Evolutionary conservation across 345 rosid species (phyloP).

Genomic region (Viola odorata): DNA sequence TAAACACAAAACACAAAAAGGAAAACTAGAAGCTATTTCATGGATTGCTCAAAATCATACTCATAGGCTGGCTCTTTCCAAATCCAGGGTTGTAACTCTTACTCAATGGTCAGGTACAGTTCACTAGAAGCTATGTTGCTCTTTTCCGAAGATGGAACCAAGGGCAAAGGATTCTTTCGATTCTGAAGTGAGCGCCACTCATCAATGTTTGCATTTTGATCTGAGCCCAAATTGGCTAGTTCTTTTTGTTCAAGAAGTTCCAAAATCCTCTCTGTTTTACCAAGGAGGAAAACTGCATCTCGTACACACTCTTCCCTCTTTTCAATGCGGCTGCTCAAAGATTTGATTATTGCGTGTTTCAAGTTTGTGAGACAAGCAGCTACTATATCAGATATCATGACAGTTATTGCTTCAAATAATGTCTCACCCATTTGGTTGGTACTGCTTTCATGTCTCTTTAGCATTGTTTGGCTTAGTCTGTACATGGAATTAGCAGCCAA

Average conservation of each 20-base stretch:
- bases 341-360: conserved; percentile 39
- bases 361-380: conserved; percentile 78
- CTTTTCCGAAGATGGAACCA: background rate
- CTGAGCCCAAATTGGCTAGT: background rate
- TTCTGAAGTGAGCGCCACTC: background rate
- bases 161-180: background rate
- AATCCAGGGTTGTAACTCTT: background rate
- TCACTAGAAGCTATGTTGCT: background rate
- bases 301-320: background rate
- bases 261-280: background rate
- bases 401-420: conserved; percentile 36
- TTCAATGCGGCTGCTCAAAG: conserved; percentile 20
- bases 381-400: conserved; percentile 57
- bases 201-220: background rate
- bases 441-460: conserved; percentile 28
- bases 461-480: conserved; percentile 52
- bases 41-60: background rate
- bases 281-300: background rate
- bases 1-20: background rate
- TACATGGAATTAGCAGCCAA: conserved; percentile 84
- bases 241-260: background rate
- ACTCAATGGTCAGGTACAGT: background rate
- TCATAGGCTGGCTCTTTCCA: background rate
- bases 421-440: conserved; percentile 24
- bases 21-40: background rate